Evolutionary conservation across 148 eudicot genomes (phyloP).

Genomic region (Nyssa sinensis): DNA sequence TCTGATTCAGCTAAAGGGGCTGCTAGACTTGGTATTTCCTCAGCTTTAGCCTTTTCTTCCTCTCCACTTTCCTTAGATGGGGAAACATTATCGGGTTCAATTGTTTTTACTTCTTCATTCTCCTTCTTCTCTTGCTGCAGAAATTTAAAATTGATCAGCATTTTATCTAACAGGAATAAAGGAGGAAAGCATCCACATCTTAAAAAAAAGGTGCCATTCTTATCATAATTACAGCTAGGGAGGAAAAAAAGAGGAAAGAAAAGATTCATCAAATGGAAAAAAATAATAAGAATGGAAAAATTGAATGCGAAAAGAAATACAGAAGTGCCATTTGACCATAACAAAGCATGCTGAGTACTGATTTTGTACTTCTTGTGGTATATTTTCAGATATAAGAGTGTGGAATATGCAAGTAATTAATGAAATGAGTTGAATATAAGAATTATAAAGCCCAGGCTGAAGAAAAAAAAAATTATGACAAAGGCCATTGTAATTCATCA

Average conservation of each 20-base stretch:
- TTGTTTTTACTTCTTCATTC: constrained; percentile 34
- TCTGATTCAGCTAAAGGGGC: constrained; percentile 18
- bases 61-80: constrained; percentile 16
- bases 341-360: neutral
- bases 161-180: neutral
- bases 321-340: neutral
- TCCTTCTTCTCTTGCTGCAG: constrained; percentile 45
- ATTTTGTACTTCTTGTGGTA: neutral
- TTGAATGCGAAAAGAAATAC: neutral
- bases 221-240: too few relatives aligned
- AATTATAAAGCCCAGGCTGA: too few relatives aligned
- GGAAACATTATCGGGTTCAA: constrained; percentile 25
- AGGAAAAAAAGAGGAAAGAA: neutral
- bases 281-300: neutral
- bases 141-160: constrained; percentile 20
- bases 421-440: neutral
- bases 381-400: neutral
- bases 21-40: constrained; percentile 15
- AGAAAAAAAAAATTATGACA: neutral
- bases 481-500: neutral
- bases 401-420: neutral
- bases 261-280: neutral
- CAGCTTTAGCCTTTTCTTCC: constrained; percentile 31
- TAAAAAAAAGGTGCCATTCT: neutral
- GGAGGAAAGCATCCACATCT: neutral